Evolutionary conservation across 495 filamentous ascomycete genomes (phyloP).

Genomic region (Tuber microsphaerosporum): DNA sequence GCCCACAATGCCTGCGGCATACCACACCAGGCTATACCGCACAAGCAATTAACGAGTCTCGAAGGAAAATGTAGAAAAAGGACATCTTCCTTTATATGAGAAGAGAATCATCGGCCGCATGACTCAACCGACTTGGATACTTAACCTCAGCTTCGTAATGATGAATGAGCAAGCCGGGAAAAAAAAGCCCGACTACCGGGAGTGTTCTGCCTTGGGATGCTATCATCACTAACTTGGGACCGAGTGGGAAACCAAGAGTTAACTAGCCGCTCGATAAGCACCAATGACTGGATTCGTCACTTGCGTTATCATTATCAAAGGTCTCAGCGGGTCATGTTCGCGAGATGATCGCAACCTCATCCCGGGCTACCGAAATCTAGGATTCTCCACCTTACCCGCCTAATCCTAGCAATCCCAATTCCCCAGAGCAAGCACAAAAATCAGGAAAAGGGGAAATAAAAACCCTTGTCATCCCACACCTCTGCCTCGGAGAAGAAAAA

Average conservation of each 20-base stretch:
- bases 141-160: conserved; percentile 2
- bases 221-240: background rate
- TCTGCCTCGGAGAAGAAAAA: background rate
- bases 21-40: background rate
- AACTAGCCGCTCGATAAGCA: background rate
- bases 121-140: background rate
- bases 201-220: background rate
- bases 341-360: background rate
- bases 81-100: background rate
- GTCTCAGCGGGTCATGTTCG: background rate
- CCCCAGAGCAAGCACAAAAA: background rate
- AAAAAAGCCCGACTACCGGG: background rate
- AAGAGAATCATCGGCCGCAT: background rate
- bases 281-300: background rate
- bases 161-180: background rate
- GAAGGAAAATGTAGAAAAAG: background rate
- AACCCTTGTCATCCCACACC: conserved; percentile 2
- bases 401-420: background rate
- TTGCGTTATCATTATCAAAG: background rate
- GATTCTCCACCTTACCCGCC: conserved; percentile 1
- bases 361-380: background rate
- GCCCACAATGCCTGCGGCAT: background rate
- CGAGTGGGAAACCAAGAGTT: background rate
- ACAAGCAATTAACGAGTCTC: background rate
- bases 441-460: background rate